Evolutionary conservation across 176 grass and related monocot species (phyloP).

Genomic region (Hyparrhenia diplandra): DNA sequence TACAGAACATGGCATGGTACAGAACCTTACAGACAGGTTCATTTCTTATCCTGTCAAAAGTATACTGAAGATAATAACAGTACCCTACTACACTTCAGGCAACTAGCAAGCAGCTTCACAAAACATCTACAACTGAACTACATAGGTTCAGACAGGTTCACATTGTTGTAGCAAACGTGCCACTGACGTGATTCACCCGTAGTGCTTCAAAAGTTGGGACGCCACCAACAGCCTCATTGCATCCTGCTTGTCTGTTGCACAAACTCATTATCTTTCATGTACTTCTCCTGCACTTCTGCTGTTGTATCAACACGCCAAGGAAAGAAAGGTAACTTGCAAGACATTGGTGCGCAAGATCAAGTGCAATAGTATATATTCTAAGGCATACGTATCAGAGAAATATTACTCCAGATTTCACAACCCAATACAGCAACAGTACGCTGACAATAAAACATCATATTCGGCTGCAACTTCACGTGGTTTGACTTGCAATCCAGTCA

Average conservation of each 20-base stretch:
- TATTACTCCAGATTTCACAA: neutral
- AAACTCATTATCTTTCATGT: constrained; percentile 73
- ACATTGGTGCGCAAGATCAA: neutral
- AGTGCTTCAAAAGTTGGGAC: neutral
- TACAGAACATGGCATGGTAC: too few relatives aligned
- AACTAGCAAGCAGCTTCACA: too few relatives aligned
- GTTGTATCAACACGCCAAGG: constrained; percentile 67
- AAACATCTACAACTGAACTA: neutral
- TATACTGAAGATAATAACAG: too few relatives aligned
- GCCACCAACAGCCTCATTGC: neutral
- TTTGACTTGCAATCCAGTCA: neutral
- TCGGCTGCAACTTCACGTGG: neutral
- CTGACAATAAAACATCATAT: neutral
- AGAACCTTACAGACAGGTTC: too few relatives aligned
- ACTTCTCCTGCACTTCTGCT: constrained; percentile 90
- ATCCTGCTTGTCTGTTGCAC: constrained; percentile 28
- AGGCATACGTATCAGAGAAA: too few relatives aligned
- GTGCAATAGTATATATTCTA: neutral
- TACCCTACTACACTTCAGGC: too few relatives aligned
- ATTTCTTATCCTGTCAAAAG: too few relatives aligned
- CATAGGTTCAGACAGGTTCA: neutral
- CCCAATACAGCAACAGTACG: neutral
- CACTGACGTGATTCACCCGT: neutral
- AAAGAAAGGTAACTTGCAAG: neutral
- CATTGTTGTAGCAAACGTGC: neutral